Percentiles rank a stretch among this genome's conserved stretches.
phyloP scores from a whole-genome alignment of 2,329 filamentous ascomycete genomes.

The Ophiognomonia clavigignenti-juglandacearum region DNA sequence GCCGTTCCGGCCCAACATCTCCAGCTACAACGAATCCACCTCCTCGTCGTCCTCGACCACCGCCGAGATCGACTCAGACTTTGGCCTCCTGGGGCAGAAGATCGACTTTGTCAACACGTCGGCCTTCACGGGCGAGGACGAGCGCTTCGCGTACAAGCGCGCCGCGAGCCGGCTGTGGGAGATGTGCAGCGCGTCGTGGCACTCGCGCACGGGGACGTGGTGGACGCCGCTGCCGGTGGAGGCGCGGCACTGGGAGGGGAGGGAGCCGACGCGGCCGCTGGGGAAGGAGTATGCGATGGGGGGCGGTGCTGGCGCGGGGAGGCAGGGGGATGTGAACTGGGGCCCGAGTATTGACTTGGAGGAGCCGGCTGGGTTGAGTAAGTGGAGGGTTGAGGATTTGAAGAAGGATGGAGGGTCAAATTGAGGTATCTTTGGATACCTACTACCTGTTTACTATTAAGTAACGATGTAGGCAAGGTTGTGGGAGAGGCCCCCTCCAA shows the following conservation, averaged over 20 bases:
- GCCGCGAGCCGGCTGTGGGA: constrained; percentile 78
- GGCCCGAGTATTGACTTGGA: constrained; percentile 37
- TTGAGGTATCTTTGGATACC: neutral
- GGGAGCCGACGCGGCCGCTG: constrained; percentile 18
- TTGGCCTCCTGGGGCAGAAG: constrained; percentile 33
- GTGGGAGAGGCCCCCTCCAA: no score
- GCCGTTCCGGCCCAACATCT: constrained; percentile 75
- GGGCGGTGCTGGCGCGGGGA: neutral
- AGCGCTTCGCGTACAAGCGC: constrained; percentile 75
- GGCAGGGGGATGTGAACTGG: constrained; percentile 32
- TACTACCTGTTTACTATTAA: no score
- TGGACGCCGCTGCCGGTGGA: constrained; percentile 62
- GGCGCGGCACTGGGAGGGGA: constrained; percentile 40
- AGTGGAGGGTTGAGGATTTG: constrained; percentile 27
- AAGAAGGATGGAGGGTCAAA: constrained; percentile 16
- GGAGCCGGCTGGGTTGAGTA: constrained; percentile 36
- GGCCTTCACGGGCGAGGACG: constrained; percentile 74
- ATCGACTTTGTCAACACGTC: constrained; percentile 63
- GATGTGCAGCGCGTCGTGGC: constrained; percentile 70
- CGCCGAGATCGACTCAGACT: constrained; percentile 53
- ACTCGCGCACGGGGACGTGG: constrained; percentile 58
- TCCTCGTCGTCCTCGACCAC: constrained; percentile 36
- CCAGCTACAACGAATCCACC: constrained; percentile 48
- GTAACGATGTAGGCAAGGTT: no score
- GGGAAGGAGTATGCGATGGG: constrained; percentile 10